phyloP scores from a whole-genome alignment of 352 stramenopile species.

The Poterioochromonas sp. region DNA sequence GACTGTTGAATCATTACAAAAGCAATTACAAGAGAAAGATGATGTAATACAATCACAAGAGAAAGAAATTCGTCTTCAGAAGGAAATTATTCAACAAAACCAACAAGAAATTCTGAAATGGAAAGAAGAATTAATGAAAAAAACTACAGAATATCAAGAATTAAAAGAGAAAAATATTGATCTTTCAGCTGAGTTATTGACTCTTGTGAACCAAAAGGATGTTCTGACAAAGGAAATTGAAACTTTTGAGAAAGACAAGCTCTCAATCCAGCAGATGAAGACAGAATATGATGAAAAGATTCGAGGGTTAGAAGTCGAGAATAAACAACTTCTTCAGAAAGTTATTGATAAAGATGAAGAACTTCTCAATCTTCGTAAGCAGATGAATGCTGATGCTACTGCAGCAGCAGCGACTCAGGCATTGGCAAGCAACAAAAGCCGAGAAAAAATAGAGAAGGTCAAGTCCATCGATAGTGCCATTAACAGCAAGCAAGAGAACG shows the following conservation, averaged over 20 bases:
- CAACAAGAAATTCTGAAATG: background rate
- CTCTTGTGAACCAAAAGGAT: background rate
- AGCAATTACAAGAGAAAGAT: no score
- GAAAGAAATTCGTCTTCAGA: background rate
- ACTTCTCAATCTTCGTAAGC: background rate
- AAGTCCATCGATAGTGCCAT: no score
- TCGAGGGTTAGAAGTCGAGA: background rate
- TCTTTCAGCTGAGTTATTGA: slow-evolving; percentile 1
- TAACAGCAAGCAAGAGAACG: no score
- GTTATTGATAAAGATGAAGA: background rate
- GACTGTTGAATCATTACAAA: background rate
- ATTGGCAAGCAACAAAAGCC: no score
- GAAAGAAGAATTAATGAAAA: background rate
- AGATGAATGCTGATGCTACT: background rate
- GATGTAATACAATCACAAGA: background rate
- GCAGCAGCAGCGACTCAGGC: no score
- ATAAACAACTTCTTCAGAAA: background rate
- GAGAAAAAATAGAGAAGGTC: no score
- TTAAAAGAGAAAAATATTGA: slow-evolving; percentile 11
- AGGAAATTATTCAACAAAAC: background rate
- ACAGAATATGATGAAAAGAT: background rate
- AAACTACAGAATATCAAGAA: background rate
- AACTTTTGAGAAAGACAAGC: background rate
- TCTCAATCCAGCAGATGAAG: background rate
- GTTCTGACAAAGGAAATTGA: background rate